Evolutionary conservation across 208 protist genomes (phyloP), one percentile per base, ranked within the genome.

Genomic region (Leishmania tropica): DNA sequence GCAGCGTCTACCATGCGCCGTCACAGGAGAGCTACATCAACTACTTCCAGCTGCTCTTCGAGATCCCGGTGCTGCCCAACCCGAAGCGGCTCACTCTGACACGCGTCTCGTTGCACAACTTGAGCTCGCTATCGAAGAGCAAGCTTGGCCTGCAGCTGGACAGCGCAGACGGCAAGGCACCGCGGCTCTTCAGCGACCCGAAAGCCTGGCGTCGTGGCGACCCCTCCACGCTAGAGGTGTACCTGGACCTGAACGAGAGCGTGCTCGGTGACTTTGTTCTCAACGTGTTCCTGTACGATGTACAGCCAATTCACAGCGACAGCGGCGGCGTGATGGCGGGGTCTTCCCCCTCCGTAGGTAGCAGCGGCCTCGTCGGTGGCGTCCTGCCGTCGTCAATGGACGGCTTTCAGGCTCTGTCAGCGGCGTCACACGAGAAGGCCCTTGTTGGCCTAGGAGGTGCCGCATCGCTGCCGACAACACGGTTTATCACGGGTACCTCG

Each of bases 31-130:
- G 84, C 78, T 96, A 95, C 82, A 88, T 90, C 77, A 95, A 93
- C 72, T 96, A 95, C 83, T 96, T 96, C 78, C 91, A 92, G 80
- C 85, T 96, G 42, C 89, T 96, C 68, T 90, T 96, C 78, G 90
- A 93, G 53, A 89, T 93, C 53, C 93, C 93, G 0, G 85, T 89
- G n/a, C 58, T 96, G 40, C 91, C 93, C 8, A 95, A 91, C 72
- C 85, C 85, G 47, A 87, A 87, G 67, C 88, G 93, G 17, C 85
- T 93, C 17, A 79, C 81, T 24, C 78, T 96, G 65, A 75, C 73
- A 6, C 84, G 85, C 3, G 83, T 94, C 13, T 93, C 93, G 48
- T 81, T 96, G 73, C 88, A 95, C 76, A 92, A 95, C 76, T 85
- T 93, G 85, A 83, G 87, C 40, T 48, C 83, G 3, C 64, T 92